These are phyloP conservation scores for Boechera divaricarpa DNA, from an alignment of 345 rosid species.

Conservation along the genomic window DNA sequence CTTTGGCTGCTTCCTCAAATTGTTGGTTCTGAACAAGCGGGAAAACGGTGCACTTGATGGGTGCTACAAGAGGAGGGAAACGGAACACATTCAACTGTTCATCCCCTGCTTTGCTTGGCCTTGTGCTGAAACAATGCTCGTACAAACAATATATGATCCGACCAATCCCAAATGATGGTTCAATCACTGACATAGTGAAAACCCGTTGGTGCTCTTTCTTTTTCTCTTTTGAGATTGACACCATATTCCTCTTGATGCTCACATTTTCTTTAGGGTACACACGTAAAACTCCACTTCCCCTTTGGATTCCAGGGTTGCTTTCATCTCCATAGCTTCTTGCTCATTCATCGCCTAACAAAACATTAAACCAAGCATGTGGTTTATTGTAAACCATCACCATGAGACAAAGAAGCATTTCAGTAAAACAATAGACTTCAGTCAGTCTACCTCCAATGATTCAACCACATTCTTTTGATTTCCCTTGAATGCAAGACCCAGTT, in stretches of 20 bases:
- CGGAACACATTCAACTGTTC: conserved; percentile 84
- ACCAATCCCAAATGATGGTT: conserved; percentile 92
- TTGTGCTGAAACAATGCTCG: conserved; percentile 84
- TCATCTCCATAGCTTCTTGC: conserved; percentile 88
- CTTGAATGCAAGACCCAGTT: conserved; percentile 85
- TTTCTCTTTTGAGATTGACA: conserved; percentile 83
- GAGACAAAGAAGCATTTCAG: conserved; percentile 4
- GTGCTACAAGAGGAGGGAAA: conserved; percentile 91
- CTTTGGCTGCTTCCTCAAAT: conserved; percentile 73
- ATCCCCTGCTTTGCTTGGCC: conserved; percentile 88
- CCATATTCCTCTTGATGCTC: conserved; percentile 71
- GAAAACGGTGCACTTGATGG: conserved; percentile 92
- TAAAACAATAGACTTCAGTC: neutral
- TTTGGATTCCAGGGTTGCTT: conserved; percentile 69
- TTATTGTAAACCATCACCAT: neutral
- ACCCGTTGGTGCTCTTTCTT: conserved; percentile 87
- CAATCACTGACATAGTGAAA: conserved; percentile 87
- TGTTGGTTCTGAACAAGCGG: conserved; percentile 86
- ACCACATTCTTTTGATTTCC: conserved; percentile 71
- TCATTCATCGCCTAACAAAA: conserved; percentile 74
- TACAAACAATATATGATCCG: conserved; percentile 84
- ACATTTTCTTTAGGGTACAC: conserved; percentile 76
- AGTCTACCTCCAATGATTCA: conserved; percentile 73
- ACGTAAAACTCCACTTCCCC: conserved; percentile 80
- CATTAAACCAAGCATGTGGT: neutral